Conservation (phyloP, 208 protist species). For the Leishmania major region DNA sequence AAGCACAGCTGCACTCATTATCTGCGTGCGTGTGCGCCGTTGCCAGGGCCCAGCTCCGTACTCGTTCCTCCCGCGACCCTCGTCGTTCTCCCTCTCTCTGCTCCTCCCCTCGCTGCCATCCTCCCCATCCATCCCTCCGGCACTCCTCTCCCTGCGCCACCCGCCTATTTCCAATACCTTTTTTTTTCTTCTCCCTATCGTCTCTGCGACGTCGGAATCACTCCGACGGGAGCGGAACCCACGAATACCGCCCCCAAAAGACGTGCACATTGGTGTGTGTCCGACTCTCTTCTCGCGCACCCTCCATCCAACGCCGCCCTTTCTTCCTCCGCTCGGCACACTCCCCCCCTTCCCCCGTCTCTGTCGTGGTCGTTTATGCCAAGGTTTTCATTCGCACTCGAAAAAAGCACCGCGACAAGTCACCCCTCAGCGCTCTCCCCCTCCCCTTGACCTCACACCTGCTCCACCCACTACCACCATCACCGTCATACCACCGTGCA, state of each 20-base stretch:
- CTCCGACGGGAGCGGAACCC: neutral
- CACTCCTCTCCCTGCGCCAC: neutral
- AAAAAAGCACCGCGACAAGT: neutral
- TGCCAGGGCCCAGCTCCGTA: neutral
- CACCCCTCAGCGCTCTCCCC: neutral
- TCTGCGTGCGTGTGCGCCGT: neutral
- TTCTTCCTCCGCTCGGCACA: neutral
- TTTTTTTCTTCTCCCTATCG: neutral
- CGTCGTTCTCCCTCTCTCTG: neutral
- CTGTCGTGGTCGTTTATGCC: neutral
- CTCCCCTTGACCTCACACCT: neutral
- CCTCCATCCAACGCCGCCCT: neutral
- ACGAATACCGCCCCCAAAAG: neutral
- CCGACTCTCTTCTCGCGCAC: neutral
- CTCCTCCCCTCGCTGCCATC: neutral
- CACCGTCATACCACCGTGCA: neutral
- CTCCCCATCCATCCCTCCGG: neutral
- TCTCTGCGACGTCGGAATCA: neutral
- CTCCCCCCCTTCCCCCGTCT: neutral
- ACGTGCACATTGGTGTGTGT: neutral
- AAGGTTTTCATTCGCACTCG: neutral
- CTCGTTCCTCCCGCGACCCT: neutral
- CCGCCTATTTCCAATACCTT: neutral
- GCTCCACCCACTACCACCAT: neutral
- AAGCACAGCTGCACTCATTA: slow-evolving; percentile 1